Evolutionary conservation across 2,329 filamentous ascomycete species (phyloP).

Genomic region (Helotiales sp.): DNA sequence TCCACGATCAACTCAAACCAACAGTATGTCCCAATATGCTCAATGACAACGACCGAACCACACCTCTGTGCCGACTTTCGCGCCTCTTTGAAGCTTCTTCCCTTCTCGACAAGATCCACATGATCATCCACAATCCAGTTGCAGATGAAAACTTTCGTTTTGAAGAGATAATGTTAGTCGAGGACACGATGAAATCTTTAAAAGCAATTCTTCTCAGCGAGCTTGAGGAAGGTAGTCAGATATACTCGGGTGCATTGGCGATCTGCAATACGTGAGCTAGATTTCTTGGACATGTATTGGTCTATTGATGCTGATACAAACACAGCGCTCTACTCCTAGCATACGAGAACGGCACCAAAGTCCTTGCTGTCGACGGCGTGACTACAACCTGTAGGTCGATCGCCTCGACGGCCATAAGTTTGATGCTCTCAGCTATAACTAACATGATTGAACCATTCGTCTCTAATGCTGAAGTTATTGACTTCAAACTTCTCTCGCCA

Average conservation of each 20-base stretch:
- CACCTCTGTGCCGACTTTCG: constrained; percentile 15
- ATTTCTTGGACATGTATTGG: not conserved
- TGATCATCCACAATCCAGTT: constrained; percentile 12
- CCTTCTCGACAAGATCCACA: constrained; percentile 24
- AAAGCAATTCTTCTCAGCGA: constrained; percentile 16
- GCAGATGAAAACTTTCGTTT: constrained; percentile 15
- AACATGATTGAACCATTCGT: constrained; percentile 16
- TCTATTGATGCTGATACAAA: constrained; percentile 6
- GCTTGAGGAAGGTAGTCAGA: constrained; percentile 2
- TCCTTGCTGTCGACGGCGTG: not conserved
- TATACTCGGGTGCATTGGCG: constrained; percentile 14
- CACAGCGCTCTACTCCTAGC: constrained; percentile 20
- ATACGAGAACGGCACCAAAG: constrained; percentile 22
- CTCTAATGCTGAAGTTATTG: constrained; percentile 5
- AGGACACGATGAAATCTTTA: constrained; percentile 16
- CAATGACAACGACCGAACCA: constrained; percentile 9
- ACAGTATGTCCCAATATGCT: constrained; percentile 15
- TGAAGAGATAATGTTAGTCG: constrained; percentile 18
- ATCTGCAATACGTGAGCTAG: constrained; percentile 20
- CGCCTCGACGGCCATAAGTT: constrained; percentile 9
- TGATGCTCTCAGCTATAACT: constrained; percentile 10
- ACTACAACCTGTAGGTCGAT: constrained; percentile 12
- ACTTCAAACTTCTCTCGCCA: constrained; percentile 19
- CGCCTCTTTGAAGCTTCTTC: constrained; percentile 21
- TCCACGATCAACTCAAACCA: constrained; percentile 11